Conservation (phyloP, 2,329 filamentous ascomycete genomes). For the Aspergillus sp. region DNA sequence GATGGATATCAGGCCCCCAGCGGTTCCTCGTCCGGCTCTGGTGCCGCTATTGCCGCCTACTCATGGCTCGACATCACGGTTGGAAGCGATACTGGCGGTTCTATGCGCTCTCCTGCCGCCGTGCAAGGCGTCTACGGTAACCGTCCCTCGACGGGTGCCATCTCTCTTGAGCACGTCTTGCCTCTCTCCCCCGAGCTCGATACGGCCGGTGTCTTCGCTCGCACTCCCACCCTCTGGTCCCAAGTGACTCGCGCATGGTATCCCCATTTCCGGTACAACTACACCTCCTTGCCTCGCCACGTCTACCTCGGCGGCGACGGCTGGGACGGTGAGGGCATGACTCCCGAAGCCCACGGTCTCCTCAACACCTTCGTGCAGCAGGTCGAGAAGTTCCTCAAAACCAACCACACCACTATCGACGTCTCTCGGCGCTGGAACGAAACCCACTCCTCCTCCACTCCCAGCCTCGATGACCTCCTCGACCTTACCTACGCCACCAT, state of each 20-base stretch:
- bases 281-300: slow-evolving; percentile 21
- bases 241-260: slow-evolving; percentile 20
- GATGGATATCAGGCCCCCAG: slow-evolving; percentile 32
- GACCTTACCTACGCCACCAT: slow-evolving; percentile 18
- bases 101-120: slow-evolving; percentile 27
- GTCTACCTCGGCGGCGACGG: slow-evolving; percentile 12
- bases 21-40: slow-evolving; percentile 21
- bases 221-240: slow-evolving; percentile 22
- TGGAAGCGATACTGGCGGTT: slow-evolving; percentile 28
- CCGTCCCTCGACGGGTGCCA: slow-evolving; percentile 23
- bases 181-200: slow-evolving; percentile 30
- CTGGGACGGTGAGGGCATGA: slow-evolving; percentile 1
- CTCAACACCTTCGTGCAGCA: slow-evolving; percentile 24
- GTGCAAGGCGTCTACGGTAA: slow-evolving; percentile 30
- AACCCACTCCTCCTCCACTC: slow-evolving; percentile 13
- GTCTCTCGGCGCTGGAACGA: slow-evolving; percentile 24
- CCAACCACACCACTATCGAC: slow-evolving; percentile 27
- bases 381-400: slow-evolving; percentile 25
- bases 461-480: slow-evolving; percentile 11
- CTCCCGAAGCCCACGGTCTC: slow-evolving; percentile 23
- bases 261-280: slow-evolving; percentile 14
- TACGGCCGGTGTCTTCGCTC: slow-evolving; percentile 31
- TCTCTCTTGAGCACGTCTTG: slow-evolving; percentile 20
- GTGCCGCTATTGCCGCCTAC: slow-evolving; percentile 30
- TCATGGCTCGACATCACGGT: slow-evolving; percentile 31